Conservation (phyloP, 2,329 filamentous ascomycete species). For the Aspergillus fumigatus region DNA sequence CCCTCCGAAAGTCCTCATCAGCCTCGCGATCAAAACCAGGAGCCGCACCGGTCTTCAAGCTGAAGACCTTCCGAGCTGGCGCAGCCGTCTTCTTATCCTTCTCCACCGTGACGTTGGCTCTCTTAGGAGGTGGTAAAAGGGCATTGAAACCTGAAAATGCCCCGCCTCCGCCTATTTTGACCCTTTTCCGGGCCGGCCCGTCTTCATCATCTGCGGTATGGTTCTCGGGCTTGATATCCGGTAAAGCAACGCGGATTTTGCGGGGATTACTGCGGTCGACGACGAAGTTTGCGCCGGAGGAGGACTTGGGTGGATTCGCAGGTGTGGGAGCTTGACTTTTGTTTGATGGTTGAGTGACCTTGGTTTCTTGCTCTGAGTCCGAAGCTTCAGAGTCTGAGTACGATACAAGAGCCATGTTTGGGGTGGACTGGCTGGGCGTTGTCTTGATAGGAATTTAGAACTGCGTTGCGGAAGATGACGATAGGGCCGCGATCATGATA, state of each 20-base stretch:
- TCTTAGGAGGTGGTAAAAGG: conserved; percentile 79
- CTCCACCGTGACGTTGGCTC: conserved; percentile 25
- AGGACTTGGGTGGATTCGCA: conserved; percentile 24
- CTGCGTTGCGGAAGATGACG: background rate
- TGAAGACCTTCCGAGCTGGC: conserved; percentile 56
- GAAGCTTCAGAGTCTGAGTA: conserved; percentile 77
- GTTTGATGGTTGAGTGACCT: conserved; percentile 20
- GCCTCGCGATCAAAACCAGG: conserved; percentile 72
- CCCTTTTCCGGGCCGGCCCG: conserved; percentile 66
- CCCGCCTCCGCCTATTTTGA: conserved; percentile 59
- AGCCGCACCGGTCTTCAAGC: conserved; percentile 75
- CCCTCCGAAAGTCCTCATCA: conserved; percentile 34
- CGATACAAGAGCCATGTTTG: conserved; percentile 69
- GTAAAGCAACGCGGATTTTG: conserved; percentile 79
- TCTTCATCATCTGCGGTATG: conserved; percentile 34
- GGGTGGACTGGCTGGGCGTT: background rate
- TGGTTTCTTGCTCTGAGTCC: conserved; percentile 51
- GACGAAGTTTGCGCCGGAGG: conserved; percentile 53
- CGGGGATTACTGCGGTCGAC: conserved; percentile 75
- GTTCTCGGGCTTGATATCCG: conserved; percentile 47
- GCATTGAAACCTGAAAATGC: conserved; percentile 80
- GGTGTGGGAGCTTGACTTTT: conserved; percentile 25
- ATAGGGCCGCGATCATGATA: background rate
- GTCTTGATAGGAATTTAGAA: background rate
- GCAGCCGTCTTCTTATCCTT: conserved; percentile 30